These are phyloP conservation scores for Cymodocea nodosa DNA, from an alignment of 116 monocot species.

Conservation along the genomic window DNA sequence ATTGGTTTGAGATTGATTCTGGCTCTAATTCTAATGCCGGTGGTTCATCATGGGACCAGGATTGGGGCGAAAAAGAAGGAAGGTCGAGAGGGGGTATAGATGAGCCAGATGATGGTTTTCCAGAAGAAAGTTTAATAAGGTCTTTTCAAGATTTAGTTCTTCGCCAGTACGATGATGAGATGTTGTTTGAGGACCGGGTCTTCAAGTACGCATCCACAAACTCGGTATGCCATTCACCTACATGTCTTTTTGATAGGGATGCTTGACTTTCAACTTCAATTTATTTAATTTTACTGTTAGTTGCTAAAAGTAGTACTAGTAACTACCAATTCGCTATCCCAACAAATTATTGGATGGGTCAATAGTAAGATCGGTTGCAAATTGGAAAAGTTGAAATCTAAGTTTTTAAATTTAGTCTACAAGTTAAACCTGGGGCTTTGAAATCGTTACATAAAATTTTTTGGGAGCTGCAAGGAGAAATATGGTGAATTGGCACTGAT, in stretches of 20 bases:
- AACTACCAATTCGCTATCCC: too few species aligned
- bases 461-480: too few species aligned
- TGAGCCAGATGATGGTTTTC: conserved; percentile 19
- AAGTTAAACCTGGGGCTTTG: too few species aligned
- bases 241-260: not conserved
- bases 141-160: conserved; percentile 29
- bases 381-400: too few species aligned
- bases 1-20: conserved; percentile 44
- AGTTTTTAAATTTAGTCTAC: too few species aligned
- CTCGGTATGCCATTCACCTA: conserved; percentile 44
- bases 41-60: conserved; percentile 24
- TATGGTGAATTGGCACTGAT: too few species aligned
- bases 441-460: too few species aligned
- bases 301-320: too few species aligned
- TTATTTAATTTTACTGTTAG: not conserved
- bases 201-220: conserved; percentile 68
- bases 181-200: conserved; percentile 87
- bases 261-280: not conserved
- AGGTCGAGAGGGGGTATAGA: not conserved
- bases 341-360: too few species aligned
- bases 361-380: too few species aligned
- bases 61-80: conserved; percentile 8
- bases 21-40: not conserved
- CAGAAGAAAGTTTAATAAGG: conserved; percentile 27
- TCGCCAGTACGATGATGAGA: conserved; percentile 36